These are phyloP conservation scores for Aspergillus thermomutatus DNA, from an alignment of 2,329 filamentous ascomycete genomes.

Conservation along the genomic window DNA sequence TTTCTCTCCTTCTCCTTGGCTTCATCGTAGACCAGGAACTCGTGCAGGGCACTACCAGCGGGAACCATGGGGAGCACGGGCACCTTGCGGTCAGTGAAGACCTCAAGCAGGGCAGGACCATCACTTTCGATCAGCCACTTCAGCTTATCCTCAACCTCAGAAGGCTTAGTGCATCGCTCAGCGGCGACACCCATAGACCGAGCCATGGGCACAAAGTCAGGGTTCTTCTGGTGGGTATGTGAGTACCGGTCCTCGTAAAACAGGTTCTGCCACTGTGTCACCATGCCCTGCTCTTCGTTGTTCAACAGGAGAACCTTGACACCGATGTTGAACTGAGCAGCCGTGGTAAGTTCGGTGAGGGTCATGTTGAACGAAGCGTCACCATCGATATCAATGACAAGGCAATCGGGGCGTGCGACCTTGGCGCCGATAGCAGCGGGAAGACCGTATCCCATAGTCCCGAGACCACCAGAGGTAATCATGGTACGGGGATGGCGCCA, in stretches of 20 bases:
- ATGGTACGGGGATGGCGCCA: constrained; percentile 90
- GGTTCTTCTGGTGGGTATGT: constrained; percentile 91
- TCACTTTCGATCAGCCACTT: constrained; percentile 87
- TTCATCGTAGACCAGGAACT: constrained; percentile 86
- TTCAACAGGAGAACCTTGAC: constrained; percentile 94
- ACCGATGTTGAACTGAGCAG: constrained; percentile 92
- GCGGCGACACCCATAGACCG: constrained; percentile 87
- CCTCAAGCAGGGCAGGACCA: constrained; percentile 88
- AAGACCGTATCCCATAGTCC: constrained; percentile 93
- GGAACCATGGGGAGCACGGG: constrained; percentile 98
- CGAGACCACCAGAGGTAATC: constrained; percentile 93
- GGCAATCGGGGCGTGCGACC: constrained; percentile 73
- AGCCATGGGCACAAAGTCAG: constrained; percentile 90
- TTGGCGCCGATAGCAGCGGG: constrained; percentile 95
- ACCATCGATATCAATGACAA: constrained; percentile 94
- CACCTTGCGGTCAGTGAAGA: constrained; percentile 74
- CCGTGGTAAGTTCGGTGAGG: constrained; percentile 87
- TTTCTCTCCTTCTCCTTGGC: constrained; percentile 66
- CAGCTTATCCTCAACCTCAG: constrained; percentile 72
- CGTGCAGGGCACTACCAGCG: constrained; percentile 78
- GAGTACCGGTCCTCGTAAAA: constrained; percentile 93
- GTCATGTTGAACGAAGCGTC: constrained; percentile 99
- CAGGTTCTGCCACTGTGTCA: constrained; percentile 96
- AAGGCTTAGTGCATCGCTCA: constrained; percentile 67
- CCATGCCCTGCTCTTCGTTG: constrained; percentile 98